Base-by-base conservation (phyloP, 2,329 filamentous ascomycete genomes). In the Allantophomopsis cytisporea region DNA sequence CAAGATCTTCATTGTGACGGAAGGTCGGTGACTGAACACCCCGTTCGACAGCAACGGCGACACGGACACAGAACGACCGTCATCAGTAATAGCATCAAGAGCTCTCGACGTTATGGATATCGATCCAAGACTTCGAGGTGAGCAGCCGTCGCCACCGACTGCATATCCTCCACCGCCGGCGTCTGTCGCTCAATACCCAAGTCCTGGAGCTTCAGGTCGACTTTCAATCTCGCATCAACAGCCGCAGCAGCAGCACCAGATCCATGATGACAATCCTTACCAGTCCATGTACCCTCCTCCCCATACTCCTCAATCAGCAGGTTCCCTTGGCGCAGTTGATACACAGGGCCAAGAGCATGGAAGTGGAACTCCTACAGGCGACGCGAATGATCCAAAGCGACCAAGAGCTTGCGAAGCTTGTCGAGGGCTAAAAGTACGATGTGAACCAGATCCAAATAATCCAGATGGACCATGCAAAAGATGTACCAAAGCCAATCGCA, bases 381-480 rank as follows among this genome's bases (percentile, higher is more conserved):
- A 43, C 31, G 31, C 42, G 33, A 46, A 45, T 18, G 54, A 56
- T 43, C 47, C 49, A 11, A 58, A 58, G 43, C 49, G 54, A 41
- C 46, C 60, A 33, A 49, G 60, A 43, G 61, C 62, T 5, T 65
- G 62, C 45, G 60, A 62, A 37, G 54, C 56, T 36, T 65, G 62
- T 50, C 55, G 62, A 37, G 51, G 54, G 30, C 52, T 63, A 41
- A 65, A 65, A 47, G 60, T 64, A 7, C 54, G 59, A 36, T 65
- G 62, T 45, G 56, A 64, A 35, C 53, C 56, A 7, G 50, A 54
- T 42, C 52, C 52, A 31, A 56, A 54, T 31, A 54, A 54, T 38
- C 42, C 43, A 15, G 53, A 55, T 39, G 51, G 49, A 14, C 52
- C 50, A 20, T 65, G 62, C 44, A 57, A 59, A 37, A 49, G 62